Evolutionary conservation across 2,329 filamentous ascomycete genomes (phyloP).

Genomic region (Chaetomium globosum): DNA sequence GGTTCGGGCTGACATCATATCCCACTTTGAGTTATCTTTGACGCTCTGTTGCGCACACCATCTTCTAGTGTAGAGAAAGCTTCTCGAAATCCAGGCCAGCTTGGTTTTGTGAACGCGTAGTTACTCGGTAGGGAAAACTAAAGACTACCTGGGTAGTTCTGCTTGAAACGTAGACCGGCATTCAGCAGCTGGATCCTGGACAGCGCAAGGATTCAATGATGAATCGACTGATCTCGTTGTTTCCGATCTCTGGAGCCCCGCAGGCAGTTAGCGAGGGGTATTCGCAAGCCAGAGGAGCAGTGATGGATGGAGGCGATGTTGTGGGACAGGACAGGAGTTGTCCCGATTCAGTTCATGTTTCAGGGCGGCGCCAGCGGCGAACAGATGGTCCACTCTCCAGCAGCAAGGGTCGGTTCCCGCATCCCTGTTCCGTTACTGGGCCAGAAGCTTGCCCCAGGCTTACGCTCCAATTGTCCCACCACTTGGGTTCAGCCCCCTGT

Average conservation of each 20-base stretch:
- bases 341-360: constrained; percentile 24
- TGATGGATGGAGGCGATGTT: constrained; percentile 7
- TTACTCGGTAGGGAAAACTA: not conserved
- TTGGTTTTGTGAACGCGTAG: not conserved
- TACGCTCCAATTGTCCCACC: constrained; percentile 6
- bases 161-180: not conserved
- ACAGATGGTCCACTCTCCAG: not conserved
- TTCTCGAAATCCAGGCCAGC: no score
- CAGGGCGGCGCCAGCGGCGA: constrained; percentile 20
- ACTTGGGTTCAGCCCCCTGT: constrained; percentile 5
- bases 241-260: not conserved
- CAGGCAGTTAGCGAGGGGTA: not conserved
- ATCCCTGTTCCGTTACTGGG: constrained; percentile 29
- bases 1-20: constrained; percentile 31
- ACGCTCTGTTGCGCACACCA: not conserved
- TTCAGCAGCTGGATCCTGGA: not conserved
- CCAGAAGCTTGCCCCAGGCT: constrained; percentile 24
- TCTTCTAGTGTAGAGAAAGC: no score
- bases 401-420: constrained; percentile 11
- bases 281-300: not conserved
- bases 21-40: not conserved
- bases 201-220: not conserved
- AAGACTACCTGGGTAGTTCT: not conserved
- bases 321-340: constrained; percentile 17
- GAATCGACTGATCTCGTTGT: not conserved